Base-by-base conservation (phyloP, 768 basidiomycete species). In the Tremella fuciformis region DNA sequence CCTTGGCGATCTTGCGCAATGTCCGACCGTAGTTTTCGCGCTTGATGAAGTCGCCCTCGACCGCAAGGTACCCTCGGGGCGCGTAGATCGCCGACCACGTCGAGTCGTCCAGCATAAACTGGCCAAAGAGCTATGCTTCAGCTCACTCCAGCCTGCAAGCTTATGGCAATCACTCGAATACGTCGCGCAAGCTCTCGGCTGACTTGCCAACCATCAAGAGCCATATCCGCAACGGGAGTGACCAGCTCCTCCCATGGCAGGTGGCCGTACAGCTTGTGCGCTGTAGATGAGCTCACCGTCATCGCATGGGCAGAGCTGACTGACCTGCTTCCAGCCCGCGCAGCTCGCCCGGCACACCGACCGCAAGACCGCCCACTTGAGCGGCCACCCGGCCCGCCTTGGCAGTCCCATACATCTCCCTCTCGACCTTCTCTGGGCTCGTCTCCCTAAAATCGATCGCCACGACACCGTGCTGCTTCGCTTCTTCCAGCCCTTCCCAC, bases 281-380 rank as follows among this genome's bases (percentile, higher is more conserved):
- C 90, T 64, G 53, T 26, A 21, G 29, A 50, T 50, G 8, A 50
- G 8, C 18, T 18, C 19, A 7, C 16, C 51, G 29, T 26, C 11
- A 2, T 37, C 26, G 9, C n/a, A 3, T 37, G 8, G n/a, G 19
- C 6, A 29, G 18, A 16, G 50, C 44, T 38, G 7, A 73, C 71
- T 58, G 26, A 73, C 71, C 71, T 72, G 86, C 88, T 73, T 87
- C 84, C 29, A 97, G 82, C 9, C 93, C 96, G 21, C 87, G 83
- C 47, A 98, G 74, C 78, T 98, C 93, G 8, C 93, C 88, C 0
- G 96, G 96, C 0, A 96, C 86, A 21, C 84, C 93, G n/a, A 94
- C 84, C 6, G 91, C 76, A 54, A 97, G 78, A 2, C 96, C 93
- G 2, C 96, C 94, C 57, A 81, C 84, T 57, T 67, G 80, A 16